A percentile compares a stretch with the other conserved stretches of the same genome.
Conservation (phyloP, 768 basidiomycete genomes). For the Thelephora ganbajun region DNA sequence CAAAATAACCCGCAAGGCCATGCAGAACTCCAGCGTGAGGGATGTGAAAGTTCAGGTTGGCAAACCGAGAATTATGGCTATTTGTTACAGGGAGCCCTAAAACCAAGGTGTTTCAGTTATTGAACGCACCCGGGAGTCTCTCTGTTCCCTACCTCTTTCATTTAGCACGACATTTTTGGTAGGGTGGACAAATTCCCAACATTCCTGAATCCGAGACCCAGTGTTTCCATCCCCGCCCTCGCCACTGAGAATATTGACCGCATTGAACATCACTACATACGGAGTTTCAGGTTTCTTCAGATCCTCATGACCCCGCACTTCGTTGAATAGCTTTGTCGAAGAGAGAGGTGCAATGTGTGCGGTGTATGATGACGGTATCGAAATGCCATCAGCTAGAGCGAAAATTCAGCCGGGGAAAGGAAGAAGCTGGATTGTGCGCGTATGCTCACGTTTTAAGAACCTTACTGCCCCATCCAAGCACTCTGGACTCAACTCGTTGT, state of each 20-base stretch:
- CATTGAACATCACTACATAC: conserved; percentile 97
- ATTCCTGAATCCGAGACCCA: conserved; percentile 79
- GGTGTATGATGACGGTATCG: conserved; percentile 92
- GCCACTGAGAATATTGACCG: conserved; percentile 79
- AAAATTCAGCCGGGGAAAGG: neutral
- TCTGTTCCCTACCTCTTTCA: conserved; percentile 36
- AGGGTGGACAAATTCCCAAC: conserved; percentile 97
- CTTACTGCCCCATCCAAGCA: conserved; percentile 93
- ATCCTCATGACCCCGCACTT: conserved; percentile 54
- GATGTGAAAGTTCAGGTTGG: conserved; percentile 79
- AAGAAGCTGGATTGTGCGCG: neutral
- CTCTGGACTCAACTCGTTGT: conserved; percentile 96
- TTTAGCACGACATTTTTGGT: conserved; percentile 66
- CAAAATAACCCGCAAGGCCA: conserved; percentile 94
- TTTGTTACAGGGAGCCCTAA: conserved; percentile 87
- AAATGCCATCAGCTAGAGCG: conserved; percentile 71
- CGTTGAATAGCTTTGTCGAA: conserved; percentile 83
- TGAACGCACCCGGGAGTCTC: neutral
- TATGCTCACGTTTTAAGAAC: conserved; percentile 71
- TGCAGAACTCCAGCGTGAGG: conserved; percentile 90
- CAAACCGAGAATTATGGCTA: conserved; percentile 85
- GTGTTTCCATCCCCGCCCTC: conserved; percentile 46
- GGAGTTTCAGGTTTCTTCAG: conserved; percentile 81
- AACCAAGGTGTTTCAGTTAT: neutral
- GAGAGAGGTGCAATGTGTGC: conserved; percentile 90